phyloP scores from a whole-genome alignment of 2,329 filamentous ascomycete genomes.

The Exophiala phaeomuriformis region DNA sequence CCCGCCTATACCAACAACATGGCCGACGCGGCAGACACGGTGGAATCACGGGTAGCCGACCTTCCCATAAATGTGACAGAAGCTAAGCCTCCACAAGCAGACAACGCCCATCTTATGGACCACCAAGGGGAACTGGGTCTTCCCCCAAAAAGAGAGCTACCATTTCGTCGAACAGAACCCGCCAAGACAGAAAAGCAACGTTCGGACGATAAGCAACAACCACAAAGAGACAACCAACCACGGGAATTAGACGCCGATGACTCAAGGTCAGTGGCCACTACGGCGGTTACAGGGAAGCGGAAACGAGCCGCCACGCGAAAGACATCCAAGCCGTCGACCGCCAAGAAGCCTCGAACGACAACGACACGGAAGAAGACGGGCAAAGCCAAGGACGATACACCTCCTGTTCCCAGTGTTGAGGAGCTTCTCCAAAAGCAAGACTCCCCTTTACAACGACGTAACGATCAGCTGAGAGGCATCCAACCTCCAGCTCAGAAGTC shows the following conservation, averaged over 20 bases:
- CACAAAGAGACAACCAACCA: neutral
- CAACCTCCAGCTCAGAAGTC: neutral
- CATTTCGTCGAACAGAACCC: constrained; percentile 32
- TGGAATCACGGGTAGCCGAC: neutral
- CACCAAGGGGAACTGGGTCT: constrained; percentile 20
- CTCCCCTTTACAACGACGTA: neutral
- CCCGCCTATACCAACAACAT: neutral
- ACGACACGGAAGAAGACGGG: constrained; percentile 5
- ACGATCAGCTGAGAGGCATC: neutral
- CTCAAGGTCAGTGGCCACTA: neutral
- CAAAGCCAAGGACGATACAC: constrained; percentile 5
- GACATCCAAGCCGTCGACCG: constrained; percentile 4
- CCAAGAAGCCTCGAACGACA: constrained; percentile 15
- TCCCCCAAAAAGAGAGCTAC: constrained; percentile 39
- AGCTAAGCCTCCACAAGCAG: neutral
- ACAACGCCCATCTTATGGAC: neutral
- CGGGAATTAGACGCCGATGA: neutral
- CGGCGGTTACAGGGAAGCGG: constrained; percentile 5
- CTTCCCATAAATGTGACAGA: neutral
- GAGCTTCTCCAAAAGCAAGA: constrained; percentile 15
- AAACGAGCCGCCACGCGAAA: constrained; percentile 11
- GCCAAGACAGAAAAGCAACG: constrained; percentile 9
- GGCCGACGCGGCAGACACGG: neutral
- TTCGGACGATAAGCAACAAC: neutral
- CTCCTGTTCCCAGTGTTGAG: constrained; percentile 13